Evolutionary conservation across 148 eudicot genomes (phyloP), one percentile per base, ranked within the genome.

Genomic region (Chenopodium berlandieri): DNA sequence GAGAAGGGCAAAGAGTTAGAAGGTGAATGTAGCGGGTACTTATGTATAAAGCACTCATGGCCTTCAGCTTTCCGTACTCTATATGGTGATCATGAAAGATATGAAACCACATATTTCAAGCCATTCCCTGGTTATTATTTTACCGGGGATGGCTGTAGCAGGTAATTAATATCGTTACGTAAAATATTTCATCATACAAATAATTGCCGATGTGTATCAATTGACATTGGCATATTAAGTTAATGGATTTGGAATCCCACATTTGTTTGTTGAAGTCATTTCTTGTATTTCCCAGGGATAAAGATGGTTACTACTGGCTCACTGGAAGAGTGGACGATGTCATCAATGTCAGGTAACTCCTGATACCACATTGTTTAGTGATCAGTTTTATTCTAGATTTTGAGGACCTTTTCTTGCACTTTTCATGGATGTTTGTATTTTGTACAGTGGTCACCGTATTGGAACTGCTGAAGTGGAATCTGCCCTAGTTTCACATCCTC

Each of bases 381-480:
- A 44, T 73, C 11, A 56, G 30, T 22, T 22, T 31, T 34, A 32
- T 60, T 34, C 64, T 66, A 11, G 62, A 50, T 13, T 56, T 56
- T 56, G 22, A 14, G 22, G 62, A 56, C 22, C n/a, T 56, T 14
- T 40, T 40, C 6, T 40, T 40, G 7, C 62, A 27, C 17, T 22
- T 65, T 40, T 40, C 54, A 44, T 44, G 30, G 40, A 31, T 78
- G 71, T 70, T 30, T 67, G 69, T 60, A 37, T 75, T 73, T 50
- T 79, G 23, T 54, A 73, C 82, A 96, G 99, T 88, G 99, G 99
- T 80, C 99, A 96, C 81, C 99, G 99, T 65, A 96, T 96, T 82
- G 99, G 99, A 76, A 96, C 99, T 14, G 98, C 99, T 76, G 99
- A 96, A 87, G 99, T 96, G 75, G 99, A 96, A 87, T 96, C 99